Base-by-base conservation (phyloP, 768 basidiomycete genomes). In the Atractiella rhizophila region DNA sequence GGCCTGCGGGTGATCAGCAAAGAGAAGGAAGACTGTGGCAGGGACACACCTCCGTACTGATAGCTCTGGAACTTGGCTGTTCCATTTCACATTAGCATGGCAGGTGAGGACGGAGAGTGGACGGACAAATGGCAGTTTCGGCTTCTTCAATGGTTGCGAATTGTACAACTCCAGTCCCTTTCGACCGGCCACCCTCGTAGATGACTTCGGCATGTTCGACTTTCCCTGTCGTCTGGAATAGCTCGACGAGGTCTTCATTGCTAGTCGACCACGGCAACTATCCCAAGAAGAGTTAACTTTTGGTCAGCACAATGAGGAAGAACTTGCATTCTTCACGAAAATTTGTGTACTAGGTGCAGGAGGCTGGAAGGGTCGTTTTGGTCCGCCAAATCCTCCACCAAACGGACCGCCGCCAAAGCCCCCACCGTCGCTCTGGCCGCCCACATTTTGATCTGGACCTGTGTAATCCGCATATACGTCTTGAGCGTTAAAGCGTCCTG, bases 191-290 rank as follows among this genome's bases (percentile, higher is more conserved):
- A 13, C 80, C 78, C 52, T 94, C 86, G 52, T 77, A 85, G 35
- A 98, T 60, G 48, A 94, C 88, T 60, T 98, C 88, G 2, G 88
- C 88, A 26, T 82, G 64, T 54, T 85, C 78, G 27, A 98, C 88
- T 50, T 76, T 76, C 9, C 86, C 88, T 0, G 86, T 91, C 26
- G 88, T 98, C 64, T 94, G 86, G 53, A 98, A 98, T 16, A 98
- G 61, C 61, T 98, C 88, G 18, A 98, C 86, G 32, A 98, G 63
- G 57, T 98, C 88, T 57, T 98, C 88, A 57, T 98, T 94, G 6
- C 88, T 85, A 33, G 88, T 98, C 9, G 88, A 94, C 86, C 86
- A 98, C 1, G 88, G 88, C 15, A 98, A 62, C 88, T 96, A 48
- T 8, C 38, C 4, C 11, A 18, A 5, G 29, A 27, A 9, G 15